Evolutionary conservation across 2,329 filamentous ascomycete species (phyloP).

Genomic region (Exophiala dermatitidis): DNA sequence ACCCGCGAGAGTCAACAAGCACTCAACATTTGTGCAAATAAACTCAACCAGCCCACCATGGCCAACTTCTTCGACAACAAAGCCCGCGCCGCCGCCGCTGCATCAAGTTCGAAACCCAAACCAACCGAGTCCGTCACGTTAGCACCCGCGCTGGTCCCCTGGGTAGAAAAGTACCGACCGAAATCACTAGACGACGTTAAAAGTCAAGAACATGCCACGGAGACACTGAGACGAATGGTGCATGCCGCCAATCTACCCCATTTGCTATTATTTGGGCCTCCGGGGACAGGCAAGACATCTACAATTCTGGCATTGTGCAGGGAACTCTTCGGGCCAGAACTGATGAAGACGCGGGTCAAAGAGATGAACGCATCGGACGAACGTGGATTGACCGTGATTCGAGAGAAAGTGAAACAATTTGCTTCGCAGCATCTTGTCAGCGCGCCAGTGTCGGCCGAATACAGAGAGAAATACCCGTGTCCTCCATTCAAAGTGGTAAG

Average conservation of each 20-base stretch:
- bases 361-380: constrained; percentile 99
- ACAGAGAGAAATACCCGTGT: constrained; percentile 65
- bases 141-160: constrained; percentile 67
- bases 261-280: constrained; percentile 98
- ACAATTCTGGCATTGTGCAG: constrained; percentile 96
- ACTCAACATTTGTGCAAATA: too few relatives aligned
- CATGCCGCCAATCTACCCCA: constrained; percentile 96
- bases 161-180: constrained; percentile 91
- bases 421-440: constrained; percentile 48
- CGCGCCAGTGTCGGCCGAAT: constrained; percentile 33
- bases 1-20: too few relatives aligned
- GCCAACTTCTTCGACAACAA: constrained; percentile 94
- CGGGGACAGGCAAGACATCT: constrained; percentile 94
- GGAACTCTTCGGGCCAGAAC: constrained; percentile 91
- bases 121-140: constrained; percentile 54
- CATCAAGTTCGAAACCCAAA: constrained; percentile 59
- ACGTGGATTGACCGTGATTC: constrained; percentile 91
- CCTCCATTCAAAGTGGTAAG: constrained; percentile 89
- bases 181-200: constrained; percentile 73
- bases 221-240: constrained; percentile 81
- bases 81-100: constrained; percentile 63
- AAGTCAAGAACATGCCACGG: constrained; percentile 94
- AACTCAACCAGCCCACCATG: constrained; percentile 45
- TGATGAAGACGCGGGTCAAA: constrained; percentile 89
- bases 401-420: constrained; percentile 97